Base-by-base conservation (phyloP, 768 basidiomycete genomes). In the Mycena indigotica region DNA sequence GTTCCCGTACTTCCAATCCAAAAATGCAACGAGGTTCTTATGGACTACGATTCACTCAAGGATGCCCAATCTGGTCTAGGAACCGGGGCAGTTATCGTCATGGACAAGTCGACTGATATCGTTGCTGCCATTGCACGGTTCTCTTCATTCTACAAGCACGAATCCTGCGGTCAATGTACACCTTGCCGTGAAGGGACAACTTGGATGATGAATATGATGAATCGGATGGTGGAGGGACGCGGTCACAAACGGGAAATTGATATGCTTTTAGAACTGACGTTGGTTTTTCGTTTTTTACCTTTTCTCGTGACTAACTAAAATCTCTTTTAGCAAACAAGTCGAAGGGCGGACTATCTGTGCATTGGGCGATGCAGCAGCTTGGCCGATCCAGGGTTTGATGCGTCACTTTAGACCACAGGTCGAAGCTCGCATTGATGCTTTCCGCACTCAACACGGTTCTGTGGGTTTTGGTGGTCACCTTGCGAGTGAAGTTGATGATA, bases 191-290 rank as follows among this genome's bases (percentile, higher is more conserved):
- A 95, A 68, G 94, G 95, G 32, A 98, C 96, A 2, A 97, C 94
- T 0, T 98, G 96, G 96, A 93, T 99, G 91, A 93, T 90, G 85
- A 96, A 98, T 75, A 98, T 98, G 94, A 99, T 99, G 96, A 84
- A 93, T 71, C 88, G 96, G 46, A 85, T 99, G 80, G 93, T 91
- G 17, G 90, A 92, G 68, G 96, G 96, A 2, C 84, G 95, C 12
- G 92, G 88, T 0, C 92, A 95, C 67, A 81, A 82, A 63, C 87
- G 96, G 57, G 96, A 99, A 77, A 98, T 99, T 57, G 96, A 98
- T 73, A 98, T 98, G 96, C 80, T 99, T 13, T 84, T 95, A 26
- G 96, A 98, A 73, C 73, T 98, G 41, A 98, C 95, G 91, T 93
- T 66, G 46, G 84, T 78, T 21, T 19, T 44, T 35, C 57, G 45